Base-by-base conservation (phyloP, 2,329 filamentous ascomycete genomes). In the Claviceps pazoutovae region DNA sequence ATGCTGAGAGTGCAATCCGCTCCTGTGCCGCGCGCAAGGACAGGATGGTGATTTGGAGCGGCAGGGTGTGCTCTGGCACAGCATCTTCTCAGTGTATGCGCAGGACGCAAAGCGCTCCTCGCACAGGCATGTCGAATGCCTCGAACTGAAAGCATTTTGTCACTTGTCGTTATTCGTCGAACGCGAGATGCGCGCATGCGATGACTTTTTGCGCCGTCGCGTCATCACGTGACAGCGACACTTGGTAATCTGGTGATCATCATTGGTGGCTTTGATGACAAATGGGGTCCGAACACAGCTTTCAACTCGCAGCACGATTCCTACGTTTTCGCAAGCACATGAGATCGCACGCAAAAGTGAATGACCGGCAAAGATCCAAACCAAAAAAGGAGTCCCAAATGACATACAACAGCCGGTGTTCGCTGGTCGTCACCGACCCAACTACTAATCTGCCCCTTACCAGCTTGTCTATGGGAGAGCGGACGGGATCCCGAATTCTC, bases 51-150 rank as follows among this genome's bases (percentile, higher is more conserved):
- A 11, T 17, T 39, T 13, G 19, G 5, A 23, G 34, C 14, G 11
- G 30, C 21, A 30, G 43, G 17, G 4, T 19, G 5, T 36, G 37
- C 21, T 34, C n/a, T 36, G 3, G 11, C 17, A 42, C 34, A 30
- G n/a, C 19, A 17, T 38, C 3, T n/a, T 3, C 23, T 50, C 17
- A 51, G 49, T 23, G 46, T 46, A 49, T 56, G 48, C 34, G 57
- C 54, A 45, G 51, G 52, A 49, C 56, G 50, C 48, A 56, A 43
- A 52, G 46, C 59, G 54, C 59, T 64, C 55, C 57, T 62, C 42
- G 62, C 61, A 49, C 61, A 68, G 56, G 60, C 64, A 62, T 61
- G 61, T 56, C 60, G 58, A 46, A 67, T 61, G 54, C 64, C 58
- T 51, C 60, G 62, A 49, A 62, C 60, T 48, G 66, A 64, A 53